These are phyloP conservation scores for Chaetomium sp. DNA, from an alignment of 2,329 filamentous ascomycete genomes.

Conservation along the genomic window DNA sequence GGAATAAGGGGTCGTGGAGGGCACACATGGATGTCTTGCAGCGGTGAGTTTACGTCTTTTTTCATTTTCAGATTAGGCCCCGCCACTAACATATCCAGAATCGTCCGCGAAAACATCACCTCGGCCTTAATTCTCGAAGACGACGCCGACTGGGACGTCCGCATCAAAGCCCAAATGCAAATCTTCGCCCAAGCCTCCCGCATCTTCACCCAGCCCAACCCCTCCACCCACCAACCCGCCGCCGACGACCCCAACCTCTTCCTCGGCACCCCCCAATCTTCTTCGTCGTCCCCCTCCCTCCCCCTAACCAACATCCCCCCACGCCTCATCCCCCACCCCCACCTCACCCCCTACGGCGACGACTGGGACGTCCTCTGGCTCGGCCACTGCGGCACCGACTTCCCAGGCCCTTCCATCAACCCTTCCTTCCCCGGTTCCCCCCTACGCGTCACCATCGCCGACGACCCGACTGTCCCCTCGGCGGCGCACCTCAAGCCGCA, in stretches of 20 bases:
- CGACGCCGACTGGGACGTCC: conserved; percentile 52
- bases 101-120: conserved; percentile 39
- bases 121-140: conserved; percentile 50
- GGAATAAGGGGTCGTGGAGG: conserved; percentile 34
- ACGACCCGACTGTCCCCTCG: conserved; percentile 33
- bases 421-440: background rate
- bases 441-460: conserved; percentile 16
- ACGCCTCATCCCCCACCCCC: conserved; percentile 12
- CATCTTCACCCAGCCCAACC: conserved; percentile 28
- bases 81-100: conserved; percentile 18
- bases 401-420: conserved; percentile 18
- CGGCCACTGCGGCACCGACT: conserved; percentile 40
- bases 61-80: background rate
- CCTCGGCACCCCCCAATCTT: background rate
- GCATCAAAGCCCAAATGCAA: conserved; percentile 41
- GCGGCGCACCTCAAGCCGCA: conserved; percentile 31
- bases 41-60: conserved; percentile 4
- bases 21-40: conserved; percentile 35
- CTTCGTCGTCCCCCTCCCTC: background rate
- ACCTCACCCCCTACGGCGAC: conserved; percentile 39
- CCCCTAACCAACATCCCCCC: background rate
- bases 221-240: conserved; percentile 9
- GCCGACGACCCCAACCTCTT: background rate
- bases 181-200: conserved; percentile 33
- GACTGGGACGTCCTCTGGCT: conserved; percentile 50